These are phyloP conservation scores for Podospora bellae-mahoneyi DNA, from an alignment of 495 filamentous ascomycete genomes.

Conservation along the genomic window DNA sequence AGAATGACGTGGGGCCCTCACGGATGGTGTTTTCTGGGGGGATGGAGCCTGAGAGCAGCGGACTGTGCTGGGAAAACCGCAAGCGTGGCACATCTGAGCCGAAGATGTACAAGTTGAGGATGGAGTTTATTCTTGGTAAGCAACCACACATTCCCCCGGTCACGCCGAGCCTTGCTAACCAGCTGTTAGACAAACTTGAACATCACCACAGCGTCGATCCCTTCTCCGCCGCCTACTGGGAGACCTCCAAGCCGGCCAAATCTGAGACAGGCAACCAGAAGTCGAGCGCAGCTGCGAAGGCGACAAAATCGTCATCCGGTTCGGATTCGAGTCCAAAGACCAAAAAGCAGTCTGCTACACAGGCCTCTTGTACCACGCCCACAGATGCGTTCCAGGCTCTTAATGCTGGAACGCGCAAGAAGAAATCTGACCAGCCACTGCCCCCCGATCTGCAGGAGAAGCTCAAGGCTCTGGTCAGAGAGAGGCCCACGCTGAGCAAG, in stretches of 20 bases:
- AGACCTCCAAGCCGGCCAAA: slow-evolving; percentile 35
- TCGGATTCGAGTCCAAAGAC: neutral
- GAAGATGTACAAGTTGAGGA: slow-evolving; percentile 54
- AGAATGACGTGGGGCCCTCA: slow-evolving; percentile 49
- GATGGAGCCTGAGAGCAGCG: slow-evolving; percentile 70
- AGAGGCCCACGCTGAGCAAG: slow-evolving; percentile 30
- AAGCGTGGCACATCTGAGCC: slow-evolving; percentile 40
- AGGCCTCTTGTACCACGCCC: slow-evolving; percentile 16
- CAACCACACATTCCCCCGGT: slow-evolving; percentile 15
- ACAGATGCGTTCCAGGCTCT: slow-evolving; percentile 30
- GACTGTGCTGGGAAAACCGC: slow-evolving; percentile 75
- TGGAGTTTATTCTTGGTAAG: slow-evolving; percentile 72
- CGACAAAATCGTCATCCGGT: neutral
- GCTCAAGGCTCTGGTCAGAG: slow-evolving; percentile 26
- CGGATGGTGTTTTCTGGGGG: slow-evolving; percentile 54
- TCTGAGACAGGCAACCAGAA: slow-evolving; percentile 22
- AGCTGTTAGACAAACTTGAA: slow-evolving; percentile 30
- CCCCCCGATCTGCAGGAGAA: slow-evolving; percentile 23
- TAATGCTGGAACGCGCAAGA: slow-evolving; percentile 14
- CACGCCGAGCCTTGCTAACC: slow-evolving; percentile 7
- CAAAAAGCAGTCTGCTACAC: slow-evolving; percentile 6
- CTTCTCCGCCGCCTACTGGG: slow-evolving; percentile 80
- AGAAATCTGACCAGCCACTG: slow-evolving; percentile 25
- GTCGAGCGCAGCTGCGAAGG: slow-evolving; percentile 8
- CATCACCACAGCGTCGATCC: slow-evolving; percentile 68